phyloP scores from a whole-genome alignment of 768 basidiomycete species.

The Lactarius evosmus region DNA sequence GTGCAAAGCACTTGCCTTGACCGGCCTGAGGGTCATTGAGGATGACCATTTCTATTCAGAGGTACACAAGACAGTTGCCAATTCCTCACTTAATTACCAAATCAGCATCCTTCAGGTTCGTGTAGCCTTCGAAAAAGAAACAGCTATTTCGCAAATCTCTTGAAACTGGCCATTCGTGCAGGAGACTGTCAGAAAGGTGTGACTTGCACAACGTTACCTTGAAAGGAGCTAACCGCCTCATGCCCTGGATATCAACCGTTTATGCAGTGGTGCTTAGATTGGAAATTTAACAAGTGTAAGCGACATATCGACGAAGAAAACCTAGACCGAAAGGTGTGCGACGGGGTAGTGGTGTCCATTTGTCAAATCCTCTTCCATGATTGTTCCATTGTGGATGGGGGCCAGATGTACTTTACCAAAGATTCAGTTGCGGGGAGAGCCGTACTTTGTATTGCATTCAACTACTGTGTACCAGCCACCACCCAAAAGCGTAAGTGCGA shows the following conservation, averaged over 20 bases:
- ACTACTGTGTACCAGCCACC: conserved; percentile 78
- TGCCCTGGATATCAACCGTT: background rate
- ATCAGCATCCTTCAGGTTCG: conserved; percentile 14
- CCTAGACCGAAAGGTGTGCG: background rate
- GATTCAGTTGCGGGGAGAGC: background rate
- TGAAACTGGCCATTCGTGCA: background rate
- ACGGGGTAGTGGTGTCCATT: background rate
- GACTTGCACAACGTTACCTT: background rate
- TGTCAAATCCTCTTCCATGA: background rate
- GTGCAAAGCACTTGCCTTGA: conserved; percentile 67
- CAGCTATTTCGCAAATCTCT: conserved; percentile 3
- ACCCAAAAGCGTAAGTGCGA: conserved; percentile 77
- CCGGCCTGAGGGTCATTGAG: conserved; percentile 64
- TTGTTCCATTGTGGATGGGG: background rate
- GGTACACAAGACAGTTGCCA: conserved; percentile 36
- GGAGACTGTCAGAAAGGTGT: background rate
- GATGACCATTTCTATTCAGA: conserved; percentile 61
- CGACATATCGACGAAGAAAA: conserved; percentile 11
- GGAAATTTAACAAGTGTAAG: background rate
- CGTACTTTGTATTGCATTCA: conserved; percentile 41
- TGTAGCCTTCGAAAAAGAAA: conserved; percentile 23
- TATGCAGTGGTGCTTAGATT: background rate
- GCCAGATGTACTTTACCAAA: background rate
- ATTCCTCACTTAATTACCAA: background rate
- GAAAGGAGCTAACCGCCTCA: background rate